A percentile compares a stretch with the other conserved stretches of the same genome.
Conservation (phyloP, 1,284 basidiomycete species). For the Cronartium quercuum region DNA sequence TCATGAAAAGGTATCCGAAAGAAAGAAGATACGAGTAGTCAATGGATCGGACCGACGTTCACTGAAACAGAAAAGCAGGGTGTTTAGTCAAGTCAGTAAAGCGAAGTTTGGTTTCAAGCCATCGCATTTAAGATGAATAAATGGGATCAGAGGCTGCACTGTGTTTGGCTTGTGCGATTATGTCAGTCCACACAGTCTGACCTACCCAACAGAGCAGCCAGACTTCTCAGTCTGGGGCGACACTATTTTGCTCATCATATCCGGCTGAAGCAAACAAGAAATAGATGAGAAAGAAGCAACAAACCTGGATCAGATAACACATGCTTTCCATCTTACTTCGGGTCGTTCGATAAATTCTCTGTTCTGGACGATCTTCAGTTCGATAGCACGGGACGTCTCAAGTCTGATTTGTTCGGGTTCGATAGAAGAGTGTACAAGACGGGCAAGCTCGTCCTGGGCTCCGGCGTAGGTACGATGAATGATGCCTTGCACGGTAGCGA, state of each 20-base stretch:
- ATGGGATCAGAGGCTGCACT: background rate
- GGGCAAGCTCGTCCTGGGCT: background rate
- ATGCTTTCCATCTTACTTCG: background rate
- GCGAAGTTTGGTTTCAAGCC: too few relatives aligned
- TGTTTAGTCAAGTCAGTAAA: background rate
- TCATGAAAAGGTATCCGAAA: background rate
- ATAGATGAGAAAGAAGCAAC: background rate
- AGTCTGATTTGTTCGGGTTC: background rate
- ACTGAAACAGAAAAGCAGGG: background rate
- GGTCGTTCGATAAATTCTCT: constrained; percentile 5
- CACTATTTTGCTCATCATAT: constrained; percentile 21
- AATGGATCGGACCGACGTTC: too few relatives aligned
- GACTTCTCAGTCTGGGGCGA: constrained; percentile 14
- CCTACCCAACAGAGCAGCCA: background rate
- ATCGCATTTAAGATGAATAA: background rate
- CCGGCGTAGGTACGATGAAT: constrained; percentile 61
- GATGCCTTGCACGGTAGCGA: constrained; percentile 79
- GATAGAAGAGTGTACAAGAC: background rate
- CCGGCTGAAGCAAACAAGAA: background rate
- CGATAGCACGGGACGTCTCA: background rate
- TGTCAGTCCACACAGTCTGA: constrained; percentile 8
- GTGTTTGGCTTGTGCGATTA: constrained; percentile 1
- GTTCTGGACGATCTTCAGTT: constrained; percentile 31
- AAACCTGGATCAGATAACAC: background rate
- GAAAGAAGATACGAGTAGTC: background rate